Conservation (phyloP, 305 asterid species). For the Fraxinus angustifolia region DNA sequence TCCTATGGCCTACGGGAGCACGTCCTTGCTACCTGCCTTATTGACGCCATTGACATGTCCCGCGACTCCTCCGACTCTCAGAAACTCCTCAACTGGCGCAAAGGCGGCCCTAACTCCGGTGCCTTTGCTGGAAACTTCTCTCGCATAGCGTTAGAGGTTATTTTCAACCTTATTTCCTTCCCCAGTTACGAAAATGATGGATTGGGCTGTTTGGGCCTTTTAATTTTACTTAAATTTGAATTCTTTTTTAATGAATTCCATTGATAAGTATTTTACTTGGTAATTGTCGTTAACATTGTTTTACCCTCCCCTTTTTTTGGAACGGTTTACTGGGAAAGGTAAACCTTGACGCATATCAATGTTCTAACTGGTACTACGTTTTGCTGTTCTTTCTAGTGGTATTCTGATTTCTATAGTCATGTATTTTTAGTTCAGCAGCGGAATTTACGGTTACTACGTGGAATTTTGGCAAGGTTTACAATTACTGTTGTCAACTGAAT, state of each 20-base stretch:
- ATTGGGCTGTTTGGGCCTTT: background rate
- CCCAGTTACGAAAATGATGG: background rate
- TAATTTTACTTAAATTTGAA: background rate
- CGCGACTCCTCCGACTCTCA: conserved; percentile 87
- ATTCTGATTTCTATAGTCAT: background rate
- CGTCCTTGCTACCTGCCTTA: conserved; percentile 80
- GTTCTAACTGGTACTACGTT: background rate
- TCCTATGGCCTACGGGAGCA: conserved; percentile 88
- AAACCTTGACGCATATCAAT: background rate
- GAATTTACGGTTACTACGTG: background rate
- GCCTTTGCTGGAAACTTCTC: conserved; percentile 80
- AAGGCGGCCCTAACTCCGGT: conserved; percentile 84
- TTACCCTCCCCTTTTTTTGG: background rate
- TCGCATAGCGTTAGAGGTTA: conserved; percentile 75
- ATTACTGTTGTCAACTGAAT: background rate
- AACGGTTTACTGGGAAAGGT: background rate
- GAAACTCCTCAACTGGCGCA: conserved; percentile 86
- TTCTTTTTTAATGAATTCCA: background rate
- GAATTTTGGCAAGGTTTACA: background rate
- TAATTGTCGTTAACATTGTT: background rate
- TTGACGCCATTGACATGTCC: conserved; percentile 84
- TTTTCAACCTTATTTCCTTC: background rate
- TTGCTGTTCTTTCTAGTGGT: background rate
- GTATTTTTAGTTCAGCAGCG: background rate
- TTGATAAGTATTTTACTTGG: background rate